phyloP scores from a whole-genome alignment of 352 stramenopile species.

The Thraustochytrium striatum region DNA sequence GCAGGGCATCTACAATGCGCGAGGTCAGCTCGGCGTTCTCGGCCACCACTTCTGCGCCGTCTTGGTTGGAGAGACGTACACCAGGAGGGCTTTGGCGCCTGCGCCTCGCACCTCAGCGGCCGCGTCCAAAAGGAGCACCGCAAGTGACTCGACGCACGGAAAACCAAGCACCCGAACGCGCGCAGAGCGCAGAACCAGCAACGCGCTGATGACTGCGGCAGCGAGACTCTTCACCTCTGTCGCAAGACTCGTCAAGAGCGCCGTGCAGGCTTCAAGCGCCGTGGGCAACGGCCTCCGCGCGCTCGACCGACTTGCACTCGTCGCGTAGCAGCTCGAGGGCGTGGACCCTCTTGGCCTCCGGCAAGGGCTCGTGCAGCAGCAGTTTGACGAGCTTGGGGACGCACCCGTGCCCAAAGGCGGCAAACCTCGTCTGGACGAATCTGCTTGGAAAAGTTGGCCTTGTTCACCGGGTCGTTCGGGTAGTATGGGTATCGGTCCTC shows the following conservation, averaged over 20 bases:
- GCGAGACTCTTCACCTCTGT: background rate
- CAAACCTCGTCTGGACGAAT: constrained; percentile 34
- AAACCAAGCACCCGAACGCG: background rate
- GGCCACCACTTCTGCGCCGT: constrained; percentile 12
- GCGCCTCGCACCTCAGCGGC: background rate
- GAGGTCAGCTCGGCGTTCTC: background rate
- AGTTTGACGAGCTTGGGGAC: constrained; percentile 23
- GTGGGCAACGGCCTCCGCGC: background rate
- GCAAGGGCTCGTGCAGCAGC: constrained; percentile 1
- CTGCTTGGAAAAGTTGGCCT: constrained; percentile 18
- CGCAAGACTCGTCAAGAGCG: constrained; percentile 4
- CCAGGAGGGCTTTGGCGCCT: background rate
- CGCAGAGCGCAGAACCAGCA: background rate
- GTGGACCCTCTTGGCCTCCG: background rate
- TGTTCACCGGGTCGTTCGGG: constrained; percentile 27
- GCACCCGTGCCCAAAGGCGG: constrained; percentile 21
- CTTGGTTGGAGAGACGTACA: background rate
- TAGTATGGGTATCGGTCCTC: constrained; percentile 27
- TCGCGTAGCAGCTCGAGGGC: background rate
- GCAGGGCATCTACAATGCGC: background rate
- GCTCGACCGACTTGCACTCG: background rate
- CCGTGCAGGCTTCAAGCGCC: background rate
- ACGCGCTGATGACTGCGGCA: background rate
- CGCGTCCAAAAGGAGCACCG: background rate
- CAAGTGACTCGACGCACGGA: background rate